Base-by-base conservation (phyloP, 2,329 filamentous ascomycete species). In the Claviceps lovelessii region DNA sequence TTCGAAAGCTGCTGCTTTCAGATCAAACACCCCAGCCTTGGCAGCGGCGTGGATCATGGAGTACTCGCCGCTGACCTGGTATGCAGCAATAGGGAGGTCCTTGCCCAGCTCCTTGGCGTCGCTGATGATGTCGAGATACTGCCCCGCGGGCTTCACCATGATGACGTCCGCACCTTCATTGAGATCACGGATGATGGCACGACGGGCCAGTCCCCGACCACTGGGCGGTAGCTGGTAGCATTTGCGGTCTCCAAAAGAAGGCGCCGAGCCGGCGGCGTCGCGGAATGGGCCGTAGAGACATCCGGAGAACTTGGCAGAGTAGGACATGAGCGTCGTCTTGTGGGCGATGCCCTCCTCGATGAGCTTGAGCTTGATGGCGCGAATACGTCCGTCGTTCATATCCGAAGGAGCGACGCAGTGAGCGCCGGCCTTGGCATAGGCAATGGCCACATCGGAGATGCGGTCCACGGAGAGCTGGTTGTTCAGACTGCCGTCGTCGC, bases 311-410 rank as follows among this genome's bases (percentile, higher is more conserved):
- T 98, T 98, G 65, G 93, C 93, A 15, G 90, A 90, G 72, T 98
- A 98, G 5, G 90, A 95, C 93, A 98, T 97, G 58, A 98, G 78
- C 54, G 95, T 80, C 13, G 91, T 86, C 67, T 86, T 85, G 74
- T 98, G 93, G 7, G 90, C 86, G 62, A 97, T 87, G 54, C 91
- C 91, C 56, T 90, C 85, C 70, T 97, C 91, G 56, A 97, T 97
- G 58, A 98, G 77, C 76, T 96, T 97, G 54, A 96, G 80, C 77
- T 98, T 98, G 70, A 98, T 98, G 58, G 90, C 91, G 56, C 91
- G 88, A 64, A 98, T 94, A 60, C 93, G 86, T 33, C 93, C 93
- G 68, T 98, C 93, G 68, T 97, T 98, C 93, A 98, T 98, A 70
- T 98, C 93, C 1, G 89, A 95, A 2, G 93, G 93, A 0, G 93